Conservation (phyloP, 1,284 basidiomycete species). For the Trichosporon inkin region DNA sequence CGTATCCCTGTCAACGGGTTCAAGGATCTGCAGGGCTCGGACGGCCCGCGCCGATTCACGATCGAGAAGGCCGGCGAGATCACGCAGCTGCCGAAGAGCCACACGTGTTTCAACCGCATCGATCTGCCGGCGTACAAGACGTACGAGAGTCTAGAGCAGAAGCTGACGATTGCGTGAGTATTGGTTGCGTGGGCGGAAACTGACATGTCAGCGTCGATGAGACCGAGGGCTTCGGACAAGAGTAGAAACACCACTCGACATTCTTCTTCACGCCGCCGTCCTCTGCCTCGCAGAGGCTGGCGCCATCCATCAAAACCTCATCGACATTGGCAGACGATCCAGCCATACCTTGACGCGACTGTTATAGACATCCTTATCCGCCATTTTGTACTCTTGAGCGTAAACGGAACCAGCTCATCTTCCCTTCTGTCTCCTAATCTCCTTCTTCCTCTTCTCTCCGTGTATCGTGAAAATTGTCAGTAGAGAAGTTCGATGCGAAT, state of each 20-base stretch:
- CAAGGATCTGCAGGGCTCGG: slow-evolving; percentile 96
- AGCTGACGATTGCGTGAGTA: slow-evolving; percentile 68
- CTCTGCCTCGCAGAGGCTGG: neutral
- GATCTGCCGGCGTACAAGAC: slow-evolving; percentile 89
- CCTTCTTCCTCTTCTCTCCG: neutral
- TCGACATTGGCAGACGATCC: no score
- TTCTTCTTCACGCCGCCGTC: no score
- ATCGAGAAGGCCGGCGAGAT: slow-evolving; percentile 96
- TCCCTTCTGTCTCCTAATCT: neutral
- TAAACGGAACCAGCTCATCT: neutral
- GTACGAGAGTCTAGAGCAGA: slow-evolving; percentile 83
- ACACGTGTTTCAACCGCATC: slow-evolving; percentile 81
- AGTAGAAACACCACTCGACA: slow-evolving; percentile 27
- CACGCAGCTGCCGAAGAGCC: slow-evolving; percentile 76
- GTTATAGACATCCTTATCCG: no score
- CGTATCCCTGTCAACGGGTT: slow-evolving; percentile 98
- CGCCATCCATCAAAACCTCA: no score
- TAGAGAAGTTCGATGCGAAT: slow-evolving; percentile 3
- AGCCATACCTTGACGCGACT: no score
- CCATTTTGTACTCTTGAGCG: no score
- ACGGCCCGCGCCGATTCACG: slow-evolving; percentile 90
- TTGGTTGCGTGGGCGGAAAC: neutral
- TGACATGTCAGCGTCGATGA: slow-evolving; percentile 58
- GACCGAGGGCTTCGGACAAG: slow-evolving; percentile 54
- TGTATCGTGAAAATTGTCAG: slow-evolving; percentile 10